Conservation (phyloP, 169 alveolate genomes). For the Cryptosporidium meleagridis region DNA sequence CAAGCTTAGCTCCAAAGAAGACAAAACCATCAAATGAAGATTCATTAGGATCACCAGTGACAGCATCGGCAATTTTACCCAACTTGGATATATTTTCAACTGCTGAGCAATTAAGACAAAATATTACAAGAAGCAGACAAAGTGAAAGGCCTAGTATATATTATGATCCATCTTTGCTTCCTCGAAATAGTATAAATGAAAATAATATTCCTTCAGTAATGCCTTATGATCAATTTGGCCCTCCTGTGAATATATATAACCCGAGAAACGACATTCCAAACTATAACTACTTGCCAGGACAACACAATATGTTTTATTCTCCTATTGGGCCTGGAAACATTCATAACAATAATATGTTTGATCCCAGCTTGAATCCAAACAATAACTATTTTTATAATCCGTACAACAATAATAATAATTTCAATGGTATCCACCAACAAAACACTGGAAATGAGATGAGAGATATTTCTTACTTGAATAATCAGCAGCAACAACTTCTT, state of each 20-base stretch:
- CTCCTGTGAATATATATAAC: not conserved
- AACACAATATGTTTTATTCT: slow-evolving; percentile 24
- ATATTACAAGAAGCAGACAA: slow-evolving; percentile 23
- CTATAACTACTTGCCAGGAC: not conserved
- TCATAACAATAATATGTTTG: slow-evolving; percentile 1
- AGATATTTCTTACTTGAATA: slow-evolving; percentile 5
- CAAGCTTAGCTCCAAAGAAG: slow-evolving; percentile 12
- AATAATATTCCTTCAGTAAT: slow-evolving; percentile 15
- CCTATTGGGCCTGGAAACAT: not conserved
- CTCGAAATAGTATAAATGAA: not conserved
- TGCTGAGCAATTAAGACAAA: slow-evolving; percentile 56
- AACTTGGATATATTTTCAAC: slow-evolving; percentile 54
- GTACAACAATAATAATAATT: not conserved
- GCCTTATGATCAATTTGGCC: slow-evolving; percentile 62
- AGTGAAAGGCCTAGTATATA: slow-evolving; percentile 42
- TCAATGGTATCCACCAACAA: not conserved
- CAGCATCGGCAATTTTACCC: slow-evolving; percentile 69
- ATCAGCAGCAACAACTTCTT: slow-evolving; percentile 1
- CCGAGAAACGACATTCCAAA: not conserved
- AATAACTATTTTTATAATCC: not conserved
- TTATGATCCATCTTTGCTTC: slow-evolving; percentile 51
- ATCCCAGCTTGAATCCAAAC: not conserved
- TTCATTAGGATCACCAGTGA: not conserved
- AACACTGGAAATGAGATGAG: not conserved
- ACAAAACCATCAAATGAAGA: slow-evolving; percentile 16